Conservation (phyloP, 495 filamentous ascomycete genomes). For the Trichoderma virens region DNA sequence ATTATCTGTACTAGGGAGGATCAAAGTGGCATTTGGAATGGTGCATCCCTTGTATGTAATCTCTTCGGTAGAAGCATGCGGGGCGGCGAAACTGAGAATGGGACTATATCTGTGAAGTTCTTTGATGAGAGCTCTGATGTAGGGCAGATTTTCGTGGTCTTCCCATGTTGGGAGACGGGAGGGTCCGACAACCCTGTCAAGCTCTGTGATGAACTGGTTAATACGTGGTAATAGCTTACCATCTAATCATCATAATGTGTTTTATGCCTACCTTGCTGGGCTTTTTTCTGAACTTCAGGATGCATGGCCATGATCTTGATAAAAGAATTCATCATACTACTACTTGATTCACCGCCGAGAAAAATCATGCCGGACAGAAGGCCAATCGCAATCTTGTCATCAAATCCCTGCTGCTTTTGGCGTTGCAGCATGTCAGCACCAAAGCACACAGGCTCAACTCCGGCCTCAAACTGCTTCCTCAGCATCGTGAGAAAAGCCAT, state of each 20-base stretch:
- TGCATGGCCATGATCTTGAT: not conserved
- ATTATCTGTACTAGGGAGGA: conserved; percentile 58
- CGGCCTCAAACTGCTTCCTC: not conserved
- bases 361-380: not conserved
- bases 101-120: conserved; percentile 60
- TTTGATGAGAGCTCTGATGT: conserved; percentile 51
- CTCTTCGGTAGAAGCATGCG: conserved; percentile 52
- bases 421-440: not conserved
- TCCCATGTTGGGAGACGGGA: conserved; percentile 48
- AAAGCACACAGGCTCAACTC: not conserved
- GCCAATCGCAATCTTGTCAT: not conserved
- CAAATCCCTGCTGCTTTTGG: not conserved
- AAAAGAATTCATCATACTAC: not conserved
- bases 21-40: conserved; percentile 47
- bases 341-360: not conserved
- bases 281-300: not conserved
- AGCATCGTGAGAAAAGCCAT: not conserved
- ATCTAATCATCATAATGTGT: not conserved
- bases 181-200: conserved; percentile 50
- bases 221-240: conserved; percentile 25
- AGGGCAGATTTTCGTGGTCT: conserved; percentile 51
- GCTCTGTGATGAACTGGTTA: conserved; percentile 26
- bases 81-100: conserved; percentile 55
- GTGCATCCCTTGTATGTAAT: conserved; percentile 50
- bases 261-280: not conserved